Evolutionary conservation across 2,329 filamentous ascomycete species (phyloP), one percentile per base, ranked within the genome.

Genomic region (Tricladium varicosporioides): DNA sequence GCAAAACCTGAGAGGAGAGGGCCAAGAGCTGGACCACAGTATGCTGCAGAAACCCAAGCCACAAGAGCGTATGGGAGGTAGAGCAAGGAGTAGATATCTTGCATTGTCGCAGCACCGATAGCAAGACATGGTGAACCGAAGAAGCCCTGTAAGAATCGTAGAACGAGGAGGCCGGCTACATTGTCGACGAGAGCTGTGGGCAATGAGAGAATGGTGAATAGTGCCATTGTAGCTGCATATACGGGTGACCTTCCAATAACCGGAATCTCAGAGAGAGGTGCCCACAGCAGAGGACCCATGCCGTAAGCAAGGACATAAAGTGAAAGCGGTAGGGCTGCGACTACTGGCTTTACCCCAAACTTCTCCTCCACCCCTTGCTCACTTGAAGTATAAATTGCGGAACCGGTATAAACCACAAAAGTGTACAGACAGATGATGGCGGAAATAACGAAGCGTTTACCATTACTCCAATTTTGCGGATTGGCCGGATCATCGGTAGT

Each of bases 201-300:
- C 14, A 90, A 78, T 5, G 80, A 83, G 10, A 91, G 71, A 59
- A 89, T 78, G 49, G 87, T 82, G 68, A 89, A 91, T 27, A 90
- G 74, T 57, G 81, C 80, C 74, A 90, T 86, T 9, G 86, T 86
- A 62, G 81, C 69, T 36, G 88, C 80, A 70, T 91, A 91, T 5
- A 87, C 80, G 0, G 83, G 82, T 64, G 86, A 89, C 5, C 87
- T 78, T 2, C 88, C 87, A 51, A 90, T 80, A 47, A 78, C 68
- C 0, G 87, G 85, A 18, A 90, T 82, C 71, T 91, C 87, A 49
- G 78, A 81, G 44, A 90, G 71, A 0, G 87, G 87, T 0, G 83
- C 84, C 72, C 83, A 89, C 19, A 90, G 60, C 22, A 89, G 71
- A 0, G 86, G 86, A 0, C 86, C 86, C 14, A 85, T 71, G 11